Conservation (phyloP, 805 yeast genomes). For the Candida saitoana region DNA sequence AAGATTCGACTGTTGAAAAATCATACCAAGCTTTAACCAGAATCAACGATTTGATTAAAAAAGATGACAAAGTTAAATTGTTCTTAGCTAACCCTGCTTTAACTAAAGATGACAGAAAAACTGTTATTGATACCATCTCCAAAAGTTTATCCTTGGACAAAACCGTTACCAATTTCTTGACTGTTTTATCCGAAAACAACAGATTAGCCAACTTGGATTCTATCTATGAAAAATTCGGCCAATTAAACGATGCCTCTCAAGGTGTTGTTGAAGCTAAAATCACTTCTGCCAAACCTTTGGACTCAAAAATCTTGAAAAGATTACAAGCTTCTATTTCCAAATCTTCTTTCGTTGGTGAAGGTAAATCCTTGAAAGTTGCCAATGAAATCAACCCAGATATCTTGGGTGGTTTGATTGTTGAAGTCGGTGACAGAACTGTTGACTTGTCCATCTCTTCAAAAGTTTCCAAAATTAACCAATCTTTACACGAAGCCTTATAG, state of each 20-base stretch:
- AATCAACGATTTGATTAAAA: slow-evolving; percentile 49
- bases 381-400: slow-evolving; percentile 86
- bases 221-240: slow-evolving; percentile 66
- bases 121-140: slow-evolving; percentile 60
- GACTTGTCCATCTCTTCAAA: slow-evolving; percentile 84
- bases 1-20: slow-evolving; percentile 69
- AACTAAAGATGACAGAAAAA: slow-evolving; percentile 66
- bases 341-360: slow-evolving; percentile 78
- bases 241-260: slow-evolving; percentile 80
- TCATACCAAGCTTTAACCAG: slow-evolving; percentile 62
- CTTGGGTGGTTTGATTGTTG: slow-evolving; percentile 92
- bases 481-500: slow-evolving; percentile 81
- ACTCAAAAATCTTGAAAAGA: slow-evolving; percentile 71
- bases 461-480: slow-evolving; percentile 84
- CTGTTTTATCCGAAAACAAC: slow-evolving; percentile 90
- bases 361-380: slow-evolving; percentile 78
- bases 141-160: slow-evolving; percentile 52
- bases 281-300: slow-evolving; percentile 83
- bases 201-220: slow-evolving; percentile 68
- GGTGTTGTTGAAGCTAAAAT: slow-evolving; percentile 93
- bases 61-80: slow-evolving; percentile 60
- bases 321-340: slow-evolving; percentile 72
- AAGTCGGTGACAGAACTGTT: slow-evolving; percentile 94
- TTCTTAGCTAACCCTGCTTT: slow-evolving; percentile 81
- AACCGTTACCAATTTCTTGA: slow-evolving; percentile 73